phyloP scores from a whole-genome alignment of 2,329 filamentous ascomycete species.

The Phyllachora maydis region DNA sequence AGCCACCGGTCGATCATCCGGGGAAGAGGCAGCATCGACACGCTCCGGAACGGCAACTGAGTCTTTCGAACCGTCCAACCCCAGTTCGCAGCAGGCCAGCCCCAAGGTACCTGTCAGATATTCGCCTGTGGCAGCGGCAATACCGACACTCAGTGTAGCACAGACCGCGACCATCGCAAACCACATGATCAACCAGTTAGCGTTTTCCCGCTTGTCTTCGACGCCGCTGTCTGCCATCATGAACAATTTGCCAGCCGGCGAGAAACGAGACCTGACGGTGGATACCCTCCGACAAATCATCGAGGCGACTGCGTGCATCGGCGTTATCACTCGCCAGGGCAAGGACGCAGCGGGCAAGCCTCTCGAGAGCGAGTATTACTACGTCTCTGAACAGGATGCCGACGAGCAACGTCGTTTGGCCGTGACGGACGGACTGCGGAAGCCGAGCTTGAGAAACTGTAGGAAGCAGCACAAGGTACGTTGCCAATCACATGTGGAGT shows the following conservation, averaged over 20 bases:
- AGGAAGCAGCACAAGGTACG: conserved; percentile 93
- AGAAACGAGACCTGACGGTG: conserved; percentile 36
- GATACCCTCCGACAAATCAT: conserved; percentile 51
- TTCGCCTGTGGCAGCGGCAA: no score
- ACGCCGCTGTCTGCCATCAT: conserved; percentile 80
- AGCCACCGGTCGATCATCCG: conserved; percentile 3
- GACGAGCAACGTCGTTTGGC: conserved; percentile 62
- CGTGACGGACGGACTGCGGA: conserved; percentile 69
- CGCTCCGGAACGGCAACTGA: conserved; percentile 1
- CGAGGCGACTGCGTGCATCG: conserved; percentile 57
- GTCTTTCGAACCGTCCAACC: conserved; percentile 1
- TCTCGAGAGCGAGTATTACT: conserved; percentile 94
- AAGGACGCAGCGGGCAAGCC: conserved; percentile 91
- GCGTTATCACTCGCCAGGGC: conserved; percentile 72
- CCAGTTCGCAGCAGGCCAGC: no score
- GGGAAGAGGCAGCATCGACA: conserved; percentile 2
- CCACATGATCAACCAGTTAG: conserved; percentile 87
- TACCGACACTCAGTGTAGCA: no score
- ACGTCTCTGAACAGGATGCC: conserved; percentile 68
- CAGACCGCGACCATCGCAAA: conserved; percentile 40
- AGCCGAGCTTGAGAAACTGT: conserved; percentile 74
- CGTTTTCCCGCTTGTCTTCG: conserved; percentile 80
- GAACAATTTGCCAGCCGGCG: conserved; percentile 56
- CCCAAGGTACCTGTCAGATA: no score
- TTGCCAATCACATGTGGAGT: conserved; percentile 3